Conservation (phyloP, 306 rosid species). For the Lathyrus tuberosus region DNA sequence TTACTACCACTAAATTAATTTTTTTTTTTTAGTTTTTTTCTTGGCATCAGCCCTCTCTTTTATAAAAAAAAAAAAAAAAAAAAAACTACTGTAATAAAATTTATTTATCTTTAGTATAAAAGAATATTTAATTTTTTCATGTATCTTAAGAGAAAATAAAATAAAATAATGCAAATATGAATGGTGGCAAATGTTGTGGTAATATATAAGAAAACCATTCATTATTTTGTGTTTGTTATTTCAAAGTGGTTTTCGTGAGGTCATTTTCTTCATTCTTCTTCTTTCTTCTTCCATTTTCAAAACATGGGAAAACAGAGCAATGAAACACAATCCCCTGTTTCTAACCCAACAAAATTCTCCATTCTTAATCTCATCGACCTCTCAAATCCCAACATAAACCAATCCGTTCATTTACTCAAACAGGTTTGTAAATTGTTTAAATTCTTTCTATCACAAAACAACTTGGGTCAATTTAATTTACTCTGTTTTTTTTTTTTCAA, state of each 20-base stretch:
- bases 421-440: conserved; percentile 52
- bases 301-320: conserved; percentile 57
- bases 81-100: too few relatives aligned
- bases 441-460: not conserved
- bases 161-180: not conserved
- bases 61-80: too few relatives aligned
- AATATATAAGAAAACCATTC: conserved; percentile 4
- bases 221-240: not conserved
- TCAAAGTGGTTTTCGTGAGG: conserved; percentile 28
- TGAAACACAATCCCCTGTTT: conserved; percentile 10
- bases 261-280: not conserved
- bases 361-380: conserved; percentile 77
- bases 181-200: conserved; percentile 5
- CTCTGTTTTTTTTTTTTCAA: not conserved
- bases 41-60: too few relatives aligned
- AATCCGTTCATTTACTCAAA: conserved; percentile 68
- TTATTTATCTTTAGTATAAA: too few relatives aligned
- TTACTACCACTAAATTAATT: too few relatives aligned
- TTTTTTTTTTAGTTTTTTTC: too few relatives aligned
- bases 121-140: too few relatives aligned
- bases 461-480: conserved; percentile 3
- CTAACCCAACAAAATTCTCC: conserved; percentile 42
- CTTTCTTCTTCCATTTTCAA: conserved; percentile 14
- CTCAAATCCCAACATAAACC: conserved; percentile 59
- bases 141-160: not conserved